Percentiles rank a stretch among this genome's conserved stretches.
phyloP scores from a whole-genome alignment of 768 basidiomycete genomes.

The Suillus plorans region DNA sequence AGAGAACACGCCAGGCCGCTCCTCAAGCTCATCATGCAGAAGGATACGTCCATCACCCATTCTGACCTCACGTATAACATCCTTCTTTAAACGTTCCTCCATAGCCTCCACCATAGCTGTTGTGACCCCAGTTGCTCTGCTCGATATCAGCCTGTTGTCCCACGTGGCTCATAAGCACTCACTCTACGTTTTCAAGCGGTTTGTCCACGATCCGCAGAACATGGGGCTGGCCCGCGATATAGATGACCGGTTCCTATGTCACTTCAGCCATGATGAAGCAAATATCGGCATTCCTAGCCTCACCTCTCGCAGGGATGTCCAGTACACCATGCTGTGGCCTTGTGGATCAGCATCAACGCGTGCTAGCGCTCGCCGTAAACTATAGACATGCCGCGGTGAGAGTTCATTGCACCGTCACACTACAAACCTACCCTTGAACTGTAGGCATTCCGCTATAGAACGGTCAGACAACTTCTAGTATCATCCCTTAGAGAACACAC shows the following conservation, averaged over 20 bases:
- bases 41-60: slow-evolving; percentile 73
- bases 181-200: slow-evolving; percentile 95
- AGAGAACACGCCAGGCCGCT: slow-evolving; percentile 83
- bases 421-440: slow-evolving; percentile 64
- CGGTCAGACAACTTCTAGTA: slow-evolving; percentile 22
- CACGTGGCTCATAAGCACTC: slow-evolving; percentile 26
- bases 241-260: slow-evolving; percentile 85
- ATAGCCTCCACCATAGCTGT: slow-evolving; percentile 88
- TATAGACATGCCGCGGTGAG: slow-evolving; percentile 26
- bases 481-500: slow-evolving; percentile 34
- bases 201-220: slow-evolving; percentile 85
- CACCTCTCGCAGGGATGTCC: slow-evolving; percentile 96
- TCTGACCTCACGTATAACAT: slow-evolving; percentile 81
- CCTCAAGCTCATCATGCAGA: slow-evolving; percentile 95
- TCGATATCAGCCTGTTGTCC: background rate
- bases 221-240: slow-evolving; percentile 83
- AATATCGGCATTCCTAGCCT: slow-evolving; percentile 11
- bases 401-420: background rate
- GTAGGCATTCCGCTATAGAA: slow-evolving; percentile 89
- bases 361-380: slow-evolving; percentile 73
- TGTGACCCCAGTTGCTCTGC: slow-evolving; percentile 89
- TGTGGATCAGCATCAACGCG: slow-evolving; percentile 79
- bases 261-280: background rate
- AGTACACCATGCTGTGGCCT: slow-evolving; percentile 76
- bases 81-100: slow-evolving; percentile 85